Evolutionary conservation across 768 basidiomycete genomes (phyloP), one percentile per base, ranked within the genome.

Genomic region (Lentinula lateritia): DNA sequence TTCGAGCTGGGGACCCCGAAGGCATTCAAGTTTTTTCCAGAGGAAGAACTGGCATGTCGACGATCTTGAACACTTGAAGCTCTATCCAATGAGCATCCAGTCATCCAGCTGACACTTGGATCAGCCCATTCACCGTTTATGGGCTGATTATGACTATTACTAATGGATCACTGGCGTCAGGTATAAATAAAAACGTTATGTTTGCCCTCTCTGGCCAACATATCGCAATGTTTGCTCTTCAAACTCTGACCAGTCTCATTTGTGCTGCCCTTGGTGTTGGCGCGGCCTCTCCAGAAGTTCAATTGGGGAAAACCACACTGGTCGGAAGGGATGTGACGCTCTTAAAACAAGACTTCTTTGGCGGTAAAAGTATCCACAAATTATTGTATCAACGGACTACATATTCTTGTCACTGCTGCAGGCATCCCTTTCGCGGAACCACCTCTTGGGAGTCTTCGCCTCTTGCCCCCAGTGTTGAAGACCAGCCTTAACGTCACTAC

Each of bases 391-490:
- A 32, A 28, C 6, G 6, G n/a, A 46, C 32, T 15, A 45, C 34
- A 41, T 38, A 60, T 39, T 39, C 10, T 68, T 61, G 66, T 61
- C 56, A 6, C 61, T 23, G 23, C 23, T 23, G 23, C 2, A 77
- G 82, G 78, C 16, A 82, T 86, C 46, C 84, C 83, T 0, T 86
- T 74, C 60, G 83, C 81, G 35, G 76, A 84, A 62, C 79, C 83
- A 8, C 84, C 84, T 15, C 58, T 83, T 36, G 82, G 82, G 3
- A 61, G 74, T 38, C 64, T 82, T 23, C 76, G 84, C 35, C 74
- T 84, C 58, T 72, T 74, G 36, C 75, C 76, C 2, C 76, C 82
- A 5, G 74, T 83, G 0, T 72, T 80, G 1, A 77, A 83, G 64
- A 76, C 76, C n/a, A 71, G 67, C 0, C 61, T 76, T 1, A 70